A percentile compares a stretch with the other conserved stretches of the same genome.
Conservation (phyloP, 306 rosid genomes). For the Canavalia gladiata region DNA sequence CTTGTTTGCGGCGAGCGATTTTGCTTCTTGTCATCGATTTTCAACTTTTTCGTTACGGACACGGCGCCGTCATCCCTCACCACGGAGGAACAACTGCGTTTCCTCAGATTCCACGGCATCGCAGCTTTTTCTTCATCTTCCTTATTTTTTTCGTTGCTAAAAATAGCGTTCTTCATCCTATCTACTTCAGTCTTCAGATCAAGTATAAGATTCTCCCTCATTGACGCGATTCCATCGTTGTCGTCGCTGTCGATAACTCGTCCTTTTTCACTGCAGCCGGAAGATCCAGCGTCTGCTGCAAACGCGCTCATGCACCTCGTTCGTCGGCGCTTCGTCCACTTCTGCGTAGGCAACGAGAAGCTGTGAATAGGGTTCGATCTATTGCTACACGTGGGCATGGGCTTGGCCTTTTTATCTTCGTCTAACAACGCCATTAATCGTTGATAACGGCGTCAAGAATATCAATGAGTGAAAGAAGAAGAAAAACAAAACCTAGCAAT, state of each 20-base stretch:
- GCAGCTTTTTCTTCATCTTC: not conserved
- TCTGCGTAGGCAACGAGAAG: no score
- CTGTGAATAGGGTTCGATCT: no score
- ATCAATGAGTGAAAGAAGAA: no score
- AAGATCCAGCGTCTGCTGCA: no score
- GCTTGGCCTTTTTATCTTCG: no score
- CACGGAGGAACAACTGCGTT: slow-evolving; percentile 42
- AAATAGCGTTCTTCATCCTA: slow-evolving; percentile 68
- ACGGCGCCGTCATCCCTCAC: no score
- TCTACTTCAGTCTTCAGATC: slow-evolving; percentile 73
- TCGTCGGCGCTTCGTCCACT: no score
- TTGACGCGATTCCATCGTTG: slow-evolving; percentile 73
- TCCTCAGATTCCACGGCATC: slow-evolving; percentile 78
- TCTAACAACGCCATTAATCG: no score
- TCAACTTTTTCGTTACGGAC: not conserved
- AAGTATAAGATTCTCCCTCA: slow-evolving; percentile 70
- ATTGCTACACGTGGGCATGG: no score
- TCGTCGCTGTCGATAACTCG: not conserved
- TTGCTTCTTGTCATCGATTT: slow-evolving; percentile 38
- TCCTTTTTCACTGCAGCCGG: not conserved
- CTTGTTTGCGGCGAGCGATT: slow-evolving; percentile 58
- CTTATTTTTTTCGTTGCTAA: slow-evolving; percentile 31
- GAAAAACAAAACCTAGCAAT: no score
- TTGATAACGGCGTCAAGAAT: no score
- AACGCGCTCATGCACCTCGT: no score